Evolutionary conservation across 306 rosid species (phyloP).

Genomic region (apple (Malus domestica)): ASM211411v1 NC_041795.1:17486501-17487000

Average conservation of each 20-base stretch:
- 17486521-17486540: neutral
- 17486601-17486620: neutral
- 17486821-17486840: constrained; percentile 99
- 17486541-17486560: too few relatives aligned
- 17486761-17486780: constrained; percentile 81
- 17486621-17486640: neutral
- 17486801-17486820: constrained; percentile 97
- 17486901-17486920: neutral
- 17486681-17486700: constrained; percentile 46
- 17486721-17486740: constrained; percentile 98
- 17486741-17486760: constrained; percentile 97
- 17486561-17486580: too few relatives aligned
- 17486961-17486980: neutral
- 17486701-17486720: constrained; percentile 51
- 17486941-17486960: neutral
- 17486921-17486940: neutral
- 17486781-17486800: constrained; percentile 99
- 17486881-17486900: constrained; percentile 78
- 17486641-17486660: neutral
- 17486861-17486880: constrained; percentile 65
- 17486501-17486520: neutral
- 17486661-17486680: neutral
- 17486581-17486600: neutral
- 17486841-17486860: constrained; percentile 84
- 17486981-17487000: constrained; percentile 1